Evolutionary conservation across 495 filamentous ascomycete genomes (phyloP).

Genomic region (Penicillium goetzii): DNA sequence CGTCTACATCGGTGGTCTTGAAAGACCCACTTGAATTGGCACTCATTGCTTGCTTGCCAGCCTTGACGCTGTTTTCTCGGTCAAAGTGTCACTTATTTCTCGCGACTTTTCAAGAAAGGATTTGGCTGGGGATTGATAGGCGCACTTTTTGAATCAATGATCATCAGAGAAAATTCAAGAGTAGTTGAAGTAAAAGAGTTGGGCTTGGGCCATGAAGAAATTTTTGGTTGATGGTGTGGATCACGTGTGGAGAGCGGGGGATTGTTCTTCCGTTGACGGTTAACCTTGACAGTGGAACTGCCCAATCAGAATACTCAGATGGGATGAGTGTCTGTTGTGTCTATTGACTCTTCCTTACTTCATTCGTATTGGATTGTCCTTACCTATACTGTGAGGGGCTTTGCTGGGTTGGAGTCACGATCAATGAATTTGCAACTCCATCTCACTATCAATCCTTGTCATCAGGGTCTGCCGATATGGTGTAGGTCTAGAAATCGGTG

Average conservation of each 20-base stretch:
- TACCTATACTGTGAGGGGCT: too few relatives aligned
- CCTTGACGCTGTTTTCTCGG: background rate
- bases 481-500: background rate
- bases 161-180: background rate
- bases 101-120: background rate
- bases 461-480: background rate
- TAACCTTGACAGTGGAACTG: background rate
- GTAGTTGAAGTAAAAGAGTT: background rate
- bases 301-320: background rate
- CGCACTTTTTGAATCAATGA: background rate
- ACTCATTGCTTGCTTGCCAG: background rate
- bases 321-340: background rate
- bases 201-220: background rate
- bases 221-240: background rate
- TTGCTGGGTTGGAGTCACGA: background rate
- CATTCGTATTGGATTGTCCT: background rate
- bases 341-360: background rate
- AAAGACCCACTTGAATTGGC: background rate
- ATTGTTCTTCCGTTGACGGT: background rate
- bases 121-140: background rate
- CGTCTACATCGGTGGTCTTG: background rate
- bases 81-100: background rate
- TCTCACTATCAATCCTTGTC: background rate
- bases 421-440: background rate
- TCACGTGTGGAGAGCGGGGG: background rate